Evolutionary conservation across 495 filamentous ascomycete genomes (phyloP), one percentile per base, ranked within the genome.

Genomic region (Delitschia confertaspora): DNA sequence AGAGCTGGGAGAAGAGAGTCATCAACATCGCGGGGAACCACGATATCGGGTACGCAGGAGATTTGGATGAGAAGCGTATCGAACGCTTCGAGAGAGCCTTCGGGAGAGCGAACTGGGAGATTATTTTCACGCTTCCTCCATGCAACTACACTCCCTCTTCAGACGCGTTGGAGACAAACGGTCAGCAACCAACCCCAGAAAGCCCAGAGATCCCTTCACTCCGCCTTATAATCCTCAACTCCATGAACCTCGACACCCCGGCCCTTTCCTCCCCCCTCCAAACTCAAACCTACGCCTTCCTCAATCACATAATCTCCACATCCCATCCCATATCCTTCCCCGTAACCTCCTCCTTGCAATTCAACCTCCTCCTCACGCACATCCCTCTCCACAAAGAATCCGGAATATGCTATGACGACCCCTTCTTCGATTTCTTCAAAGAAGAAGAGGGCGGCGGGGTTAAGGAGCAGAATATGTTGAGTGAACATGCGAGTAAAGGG

Each of bases 11-110:
- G 10, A 68, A 69, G 20, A 74, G 83, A 41, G 65, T 96, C 42
- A 89, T 96, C 58, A 88, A 91, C 49, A 71, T 95, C 8, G 85
- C 80, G 0, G 91, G 91, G 0, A 98, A 98, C 59, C 91, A 98
- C 55, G 91, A 98, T 61, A 78, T 96, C 40, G 91, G 91, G 20
- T 98, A 98, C 56, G 84, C 89, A 0, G 91, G 91, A 0, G 91
- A 98, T 61, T 71, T 94, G 43, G 83, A 78, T 39, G 61, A 68
- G 24, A 66, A 76, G 21, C 74, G 86, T 8, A 71, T 93, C 30
- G 67, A 75, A 23, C 73, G 91, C 6, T 98, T 93, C 60, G 85
- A 91, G 65, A 60, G 68, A 6, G 74, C 73, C 11, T 98, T 95
- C 58, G 91, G 91, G 19, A 82, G 74, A 41, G 72, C 79, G 16